These are phyloP conservation scores for Lasiodiplodia sp. DNA, from an alignment of 2,329 filamentous ascomycete species.

Conservation along the genomic window DNA sequence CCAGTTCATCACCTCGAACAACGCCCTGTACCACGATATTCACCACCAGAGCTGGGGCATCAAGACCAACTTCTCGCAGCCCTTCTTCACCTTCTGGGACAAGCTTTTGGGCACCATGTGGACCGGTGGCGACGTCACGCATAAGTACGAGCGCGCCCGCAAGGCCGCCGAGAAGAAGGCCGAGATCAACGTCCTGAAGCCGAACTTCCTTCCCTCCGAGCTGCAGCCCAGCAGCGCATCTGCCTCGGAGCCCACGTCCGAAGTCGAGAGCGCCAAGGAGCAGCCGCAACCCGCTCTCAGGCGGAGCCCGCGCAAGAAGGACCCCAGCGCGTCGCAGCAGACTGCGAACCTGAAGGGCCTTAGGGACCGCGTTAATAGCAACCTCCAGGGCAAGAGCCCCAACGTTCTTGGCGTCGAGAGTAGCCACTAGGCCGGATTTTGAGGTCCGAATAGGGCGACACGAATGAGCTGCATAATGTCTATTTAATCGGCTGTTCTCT, in stretches of 20 bases:
- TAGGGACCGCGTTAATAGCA: conserved; percentile 55
- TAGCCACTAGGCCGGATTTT: conserved; percentile 40
- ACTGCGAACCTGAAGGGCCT: conserved; percentile 53
- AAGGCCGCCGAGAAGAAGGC: conserved; percentile 64
- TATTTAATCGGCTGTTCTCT: conserved; percentile 1
- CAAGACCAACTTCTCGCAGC: conserved; percentile 92
- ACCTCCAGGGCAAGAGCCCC: conserved; percentile 54
- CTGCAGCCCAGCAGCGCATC: conserved; percentile 31
- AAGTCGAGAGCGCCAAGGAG: conserved; percentile 38
- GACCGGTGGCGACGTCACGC: conserved; percentile 70
- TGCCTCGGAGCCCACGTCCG: conserved; percentile 32
- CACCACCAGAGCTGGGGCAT: conserved; percentile 99
- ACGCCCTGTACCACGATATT: conserved; percentile 95
- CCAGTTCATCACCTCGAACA: conserved; percentile 91
- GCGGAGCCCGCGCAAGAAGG: conserved; percentile 52
- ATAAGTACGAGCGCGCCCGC: conserved; percentile 65
- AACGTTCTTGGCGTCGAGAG: conserved; percentile 56
- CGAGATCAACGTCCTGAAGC: conserved; percentile 52
- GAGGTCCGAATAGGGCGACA: neutral
- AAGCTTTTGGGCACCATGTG: conserved; percentile 81
- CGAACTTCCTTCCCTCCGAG: conserved; percentile 34
- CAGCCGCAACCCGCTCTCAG: conserved; percentile 43
- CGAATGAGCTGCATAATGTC: conserved; percentile 18
- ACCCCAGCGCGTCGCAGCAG: conserved; percentile 46
- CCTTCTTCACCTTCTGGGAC: conserved; percentile 97